phyloP scores from a whole-genome alignment of 306 rosid species.

The Sechiopsis laciniata region DNA sequence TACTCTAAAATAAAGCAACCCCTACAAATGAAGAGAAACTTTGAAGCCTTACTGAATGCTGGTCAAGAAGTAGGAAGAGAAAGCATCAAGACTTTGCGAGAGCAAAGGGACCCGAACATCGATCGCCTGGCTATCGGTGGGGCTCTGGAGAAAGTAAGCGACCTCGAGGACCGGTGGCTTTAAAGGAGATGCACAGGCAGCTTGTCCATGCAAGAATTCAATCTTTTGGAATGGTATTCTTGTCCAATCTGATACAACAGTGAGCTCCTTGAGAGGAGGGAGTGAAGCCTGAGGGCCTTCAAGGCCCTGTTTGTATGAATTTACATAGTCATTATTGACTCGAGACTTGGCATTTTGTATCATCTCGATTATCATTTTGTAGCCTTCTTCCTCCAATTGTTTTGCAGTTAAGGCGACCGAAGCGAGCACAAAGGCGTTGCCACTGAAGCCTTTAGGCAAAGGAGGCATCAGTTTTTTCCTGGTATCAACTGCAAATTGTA shows the following conservation, averaged over 20 bases:
- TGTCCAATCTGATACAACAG: conserved; percentile 70
- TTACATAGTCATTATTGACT: conserved; percentile 46
- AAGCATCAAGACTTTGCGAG: conserved; percentile 30
- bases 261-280: conserved; percentile 62
- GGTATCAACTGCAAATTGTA: conserved; percentile 61
- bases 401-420: conserved; percentile 45
- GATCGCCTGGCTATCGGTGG: conserved; percentile 32
- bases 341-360: conserved; percentile 50
- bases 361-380: conserved; percentile 35
- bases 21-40: conserved; percentile 1
- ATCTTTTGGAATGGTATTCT: conserved; percentile 65
- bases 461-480: conserved; percentile 52
- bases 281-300: conserved; percentile 42
- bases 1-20: conserved; percentile 9
- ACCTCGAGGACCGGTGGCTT: conserved; percentile 53
- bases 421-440: conserved; percentile 71
- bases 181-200: conserved; percentile 53
- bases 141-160: conserved; percentile 56
- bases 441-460: conserved; percentile 54
- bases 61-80: conserved; percentile 34
- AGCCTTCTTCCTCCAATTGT: conserved; percentile 37
- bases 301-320: conserved; percentile 44
- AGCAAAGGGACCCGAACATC: conserved; percentile 54
- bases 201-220: conserved; percentile 38
- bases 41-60: conserved; percentile 4